Conservation (phyloP, 2,329 filamentous ascomycete genomes). For the Xylariaceae sp. region DNA sequence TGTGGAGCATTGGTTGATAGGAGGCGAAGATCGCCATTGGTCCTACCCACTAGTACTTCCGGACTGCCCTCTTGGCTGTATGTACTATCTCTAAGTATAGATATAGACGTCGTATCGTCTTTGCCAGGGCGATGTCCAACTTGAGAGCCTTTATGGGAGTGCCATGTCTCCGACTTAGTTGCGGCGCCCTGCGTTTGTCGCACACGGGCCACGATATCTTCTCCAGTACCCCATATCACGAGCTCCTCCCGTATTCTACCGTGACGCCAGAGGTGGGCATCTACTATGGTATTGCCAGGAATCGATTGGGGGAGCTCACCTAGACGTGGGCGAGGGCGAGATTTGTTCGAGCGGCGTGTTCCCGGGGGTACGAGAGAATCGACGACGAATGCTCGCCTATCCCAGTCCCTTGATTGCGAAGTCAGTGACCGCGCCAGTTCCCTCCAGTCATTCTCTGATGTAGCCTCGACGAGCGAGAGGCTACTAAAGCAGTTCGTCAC, state of each 20-base stretch:
- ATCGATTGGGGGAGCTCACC: constrained; percentile 37
- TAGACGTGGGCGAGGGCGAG: background rate
- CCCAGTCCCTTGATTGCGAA: constrained; percentile 57
- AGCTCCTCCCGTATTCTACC: constrained; percentile 45
- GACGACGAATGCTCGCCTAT: constrained; percentile 48
- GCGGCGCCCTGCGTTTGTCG: constrained; percentile 34
- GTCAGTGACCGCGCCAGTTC: constrained; percentile 50
- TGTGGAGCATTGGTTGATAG: constrained; percentile 42
- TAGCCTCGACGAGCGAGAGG: constrained; percentile 36
- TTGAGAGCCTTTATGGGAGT: constrained; percentile 41
- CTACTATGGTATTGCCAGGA: constrained; percentile 51
- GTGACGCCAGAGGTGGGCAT: constrained; percentile 44
- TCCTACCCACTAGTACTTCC: constrained; percentile 51
- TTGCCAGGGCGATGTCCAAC: constrained; percentile 46
- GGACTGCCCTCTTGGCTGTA: constrained; percentile 19
- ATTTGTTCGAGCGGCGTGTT: constrained; percentile 8
- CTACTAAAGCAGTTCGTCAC: constrained; percentile 49
- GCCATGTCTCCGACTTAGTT: constrained; percentile 39
- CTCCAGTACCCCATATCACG: constrained; percentile 54
- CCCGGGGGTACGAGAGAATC: constrained; percentile 32
- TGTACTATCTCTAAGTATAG: constrained; percentile 43
- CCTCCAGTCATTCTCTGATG: constrained; percentile 30
- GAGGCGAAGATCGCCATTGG: constrained; percentile 52
- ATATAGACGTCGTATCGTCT: constrained; percentile 54
- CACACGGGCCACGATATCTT: constrained; percentile 51